Base-by-base conservation (phyloP, 495 filamentous ascomycete species). In the Podospora australis region DNA sequence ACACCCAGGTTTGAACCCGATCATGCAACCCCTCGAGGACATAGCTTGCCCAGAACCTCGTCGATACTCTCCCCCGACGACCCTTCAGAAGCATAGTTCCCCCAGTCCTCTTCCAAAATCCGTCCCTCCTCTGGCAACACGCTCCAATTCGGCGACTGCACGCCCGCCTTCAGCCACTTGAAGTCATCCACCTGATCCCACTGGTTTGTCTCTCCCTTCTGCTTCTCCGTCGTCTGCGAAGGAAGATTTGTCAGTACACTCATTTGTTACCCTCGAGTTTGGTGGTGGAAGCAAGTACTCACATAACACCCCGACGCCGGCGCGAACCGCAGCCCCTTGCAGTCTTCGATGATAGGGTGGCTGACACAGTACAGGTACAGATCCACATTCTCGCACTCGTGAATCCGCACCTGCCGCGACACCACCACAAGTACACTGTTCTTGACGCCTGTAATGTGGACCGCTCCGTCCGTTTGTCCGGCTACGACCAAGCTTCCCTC, bases 141-240 rank as follows among this genome's bases (percentile, higher is more conserved):
- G 38, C 73, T 78, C 89, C 91, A 98, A 62, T 98, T 90, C 1
- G 92, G 92, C 25, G 22, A 26, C 55, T 87, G 96, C 14, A 79
- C 81, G 39, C 85, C 86, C 9, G 77, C 70, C 65, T 89, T 94
- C 51, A 96, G 75, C 94, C 94, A 97, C 65, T 95, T 92, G 72
- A 98, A 98, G 57, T 98, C 92, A 58, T 96, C 87, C 11, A 98
- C 83, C 58, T 94, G 80, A 56, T 87, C 79, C 86, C 88, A 98
- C 49, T 92, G 90, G 47, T 57, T 58, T n/a, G n/a, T n/a, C 28
- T 65, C 58, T 25, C 52, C 50, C 7, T 65, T 52, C 9, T 61
- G 49, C 25, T 56, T 51, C 14, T 71, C 65, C 13, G 54, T 57
- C 21, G 83, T 69, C 65, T n/a, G n/a, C n/a, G n/a, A n/a, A n/a